Evolutionary conservation across 306 rosid genomes (phyloP), one percentile per base, ranked within the genome.

Genomic region (Castanea mollissima): DNA sequence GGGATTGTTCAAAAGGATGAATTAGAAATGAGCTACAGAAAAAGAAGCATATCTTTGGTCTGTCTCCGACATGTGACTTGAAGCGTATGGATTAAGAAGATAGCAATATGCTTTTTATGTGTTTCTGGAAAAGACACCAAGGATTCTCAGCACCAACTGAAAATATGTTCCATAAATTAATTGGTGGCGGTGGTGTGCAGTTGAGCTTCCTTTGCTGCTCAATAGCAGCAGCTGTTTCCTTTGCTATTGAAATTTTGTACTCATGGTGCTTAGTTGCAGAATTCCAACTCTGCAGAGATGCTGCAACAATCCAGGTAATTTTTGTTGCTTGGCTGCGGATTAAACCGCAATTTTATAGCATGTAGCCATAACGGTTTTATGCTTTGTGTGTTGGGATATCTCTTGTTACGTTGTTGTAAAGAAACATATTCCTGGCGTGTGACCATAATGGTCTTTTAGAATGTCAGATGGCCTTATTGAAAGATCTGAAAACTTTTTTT

Each of bases 1-100:
- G 80, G 85, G 62, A 76, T 1, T 88, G 82, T 88, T 95, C 72
- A 92, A 85, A 83, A 86, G 97, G 85, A 86, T 52, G 81, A 95
- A 91, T 31, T 91, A 92, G 81, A 93, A 79, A 76, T 92, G 78
- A 83, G 96, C 97, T 20, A 87, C 82, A 44, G 92, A 94, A 69
- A 87, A 69, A 74, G 99, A 95, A 85, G 99, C 99, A 38, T 91
- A 92, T 82, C 90, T 92, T 18, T 95, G 98, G 98, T 95, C 97
- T 9, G 94, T 90, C 44, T 83, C 99, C 38, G 99, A 95, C 86
- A 95, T 95, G 97, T 88, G 77, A 88, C 55, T 25, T 80, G 80
- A 80, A 56, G 67, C 3, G 3, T 69, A n/a, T 11, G 5, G 20
- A 18, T 14, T 19, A 57, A n/a, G 78, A 57, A 20, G 18, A 21